Percentiles rank a stretch among this genome's conserved stretches.
Evolutionary conservation across 2,329 filamentous ascomycete species (phyloP).

Genomic region (Aspergillus tamarii): DNA sequence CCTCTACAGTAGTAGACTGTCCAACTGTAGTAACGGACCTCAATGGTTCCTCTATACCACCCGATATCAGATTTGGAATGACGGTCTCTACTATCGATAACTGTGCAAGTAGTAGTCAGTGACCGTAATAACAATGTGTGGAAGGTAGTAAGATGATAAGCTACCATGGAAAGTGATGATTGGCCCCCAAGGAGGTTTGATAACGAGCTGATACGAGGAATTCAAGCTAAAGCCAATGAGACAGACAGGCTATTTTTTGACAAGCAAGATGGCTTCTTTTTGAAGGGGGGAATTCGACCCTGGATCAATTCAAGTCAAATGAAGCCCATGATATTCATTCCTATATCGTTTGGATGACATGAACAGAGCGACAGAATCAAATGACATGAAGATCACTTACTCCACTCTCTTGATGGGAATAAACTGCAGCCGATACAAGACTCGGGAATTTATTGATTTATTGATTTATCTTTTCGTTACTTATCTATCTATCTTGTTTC

Average conservation of each 20-base stretch:
- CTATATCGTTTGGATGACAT: background rate
- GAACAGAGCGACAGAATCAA: background rate
- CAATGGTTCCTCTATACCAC: background rate
- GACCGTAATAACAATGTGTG: slow-evolving; percentile 16
- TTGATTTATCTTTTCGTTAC: background rate
- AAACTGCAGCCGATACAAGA: too few species aligned
- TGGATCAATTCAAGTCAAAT: background rate
- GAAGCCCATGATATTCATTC: background rate
- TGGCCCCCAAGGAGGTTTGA: slow-evolving; percentile 19
- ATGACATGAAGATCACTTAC: background rate
- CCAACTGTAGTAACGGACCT: background rate
- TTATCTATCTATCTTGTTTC: background rate
- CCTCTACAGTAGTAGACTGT: background rate
- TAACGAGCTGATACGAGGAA: slow-evolving; percentile 11
- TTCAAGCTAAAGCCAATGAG: background rate
- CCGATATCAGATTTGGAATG: background rate
- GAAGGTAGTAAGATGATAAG: slow-evolving; percentile 19
- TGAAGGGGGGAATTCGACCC: background rate
- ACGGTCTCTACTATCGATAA: background rate
- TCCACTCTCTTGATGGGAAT: background rate
- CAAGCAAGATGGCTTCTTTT: background rate
- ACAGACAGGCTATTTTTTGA: background rate
- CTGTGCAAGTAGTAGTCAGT: background rate
- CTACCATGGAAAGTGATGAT: slow-evolving; percentile 21
- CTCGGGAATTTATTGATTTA: background rate